Base-by-base conservation (phyloP, 768 basidiomycete genomes). In the Gloeophyllum trabeum region DNA sequence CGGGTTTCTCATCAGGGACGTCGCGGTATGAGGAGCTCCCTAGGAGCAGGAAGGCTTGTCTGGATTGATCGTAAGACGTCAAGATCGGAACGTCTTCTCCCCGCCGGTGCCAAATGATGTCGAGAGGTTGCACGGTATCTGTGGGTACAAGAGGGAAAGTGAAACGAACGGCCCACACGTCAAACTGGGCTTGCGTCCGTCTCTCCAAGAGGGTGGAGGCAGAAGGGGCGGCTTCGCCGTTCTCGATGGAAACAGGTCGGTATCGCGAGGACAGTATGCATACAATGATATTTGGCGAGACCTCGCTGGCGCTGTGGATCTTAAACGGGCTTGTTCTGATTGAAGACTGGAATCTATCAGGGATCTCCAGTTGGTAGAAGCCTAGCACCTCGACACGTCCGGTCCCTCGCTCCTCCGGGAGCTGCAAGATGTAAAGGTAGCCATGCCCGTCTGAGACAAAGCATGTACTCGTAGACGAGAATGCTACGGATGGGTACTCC, bases 401-500 rank as follows among this genome's bases (percentile, higher is more conserved):
- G 7, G 51, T 44, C 13, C 28, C 28, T n/a, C n/a, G n/a, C 28
- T 30, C 10, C 7, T 61, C 52, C 20, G 62, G 57, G 21, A 79
- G 53, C 22, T 62, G 63, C 35, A 90, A 61, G 12, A 77, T 62
- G 47, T 86, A 83, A 23, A 89, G 58, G 14, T 64, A 53, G n/a
- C 85, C 84, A 48, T 65, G 61, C 6, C 88, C 88, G 51, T 91
- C 86, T 16, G 82, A 66, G 40, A 81, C 67, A 26, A 85, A 62
- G 28, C 73, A 62, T 6, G 67, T 57, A 1, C 62, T 57, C 3
- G 69, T 48, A 40, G 71, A 65, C 28, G 82, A 52, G 51, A 83
- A 80, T 4, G 65, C 63, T 22, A 71, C 71, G 1, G 83, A 85
- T 1, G 88, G 84, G 56, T 92, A 91, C 61, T 91, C 87, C 34